Evolutionary conservation across 176 grass and related monocot species (phyloP).

Genomic region (Avena sativa): DNA sequence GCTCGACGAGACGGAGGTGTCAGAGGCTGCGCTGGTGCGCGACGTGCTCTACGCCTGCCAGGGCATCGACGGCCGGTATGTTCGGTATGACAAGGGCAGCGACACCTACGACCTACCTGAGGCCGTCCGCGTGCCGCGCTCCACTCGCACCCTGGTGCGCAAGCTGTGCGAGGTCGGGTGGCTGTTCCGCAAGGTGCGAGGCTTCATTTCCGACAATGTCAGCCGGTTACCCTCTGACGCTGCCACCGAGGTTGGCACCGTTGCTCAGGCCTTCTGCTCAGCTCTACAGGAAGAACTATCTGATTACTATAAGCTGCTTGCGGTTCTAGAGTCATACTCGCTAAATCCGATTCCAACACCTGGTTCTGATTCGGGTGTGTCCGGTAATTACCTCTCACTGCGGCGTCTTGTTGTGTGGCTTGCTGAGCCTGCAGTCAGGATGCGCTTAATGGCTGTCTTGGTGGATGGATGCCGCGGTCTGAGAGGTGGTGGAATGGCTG

Average conservation of each 20-base stretch:
- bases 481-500: slow-evolving; percentile 85
- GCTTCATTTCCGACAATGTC: slow-evolving; percentile 71
- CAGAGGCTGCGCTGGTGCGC: slow-evolving; percentile 84
- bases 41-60: slow-evolving; percentile 95
- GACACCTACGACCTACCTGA: slow-evolving; percentile 85
- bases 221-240: slow-evolving; percentile 52
- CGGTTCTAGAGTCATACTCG: slow-evolving; percentile 77
- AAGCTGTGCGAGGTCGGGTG: slow-evolving; percentile 91
- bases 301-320: slow-evolving; percentile 87
- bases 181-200: slow-evolving; percentile 84
- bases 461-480: slow-evolving; percentile 70
- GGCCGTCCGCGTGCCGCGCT: slow-evolving; percentile 76
- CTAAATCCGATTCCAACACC: slow-evolving; percentile 73
- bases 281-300: slow-evolving; percentile 88
- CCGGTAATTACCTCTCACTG: slow-evolving; percentile 84
- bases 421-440: slow-evolving; percentile 75
- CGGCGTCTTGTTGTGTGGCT: slow-evolving; percentile 84
- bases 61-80: slow-evolving; percentile 88
- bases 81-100: slow-evolving; percentile 61
- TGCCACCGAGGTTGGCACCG: slow-evolving; percentile 69
- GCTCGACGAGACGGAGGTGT: slow-evolving; percentile 84
- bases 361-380: slow-evolving; percentile 72
- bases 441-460: slow-evolving; percentile 92
- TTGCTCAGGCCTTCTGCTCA: slow-evolving; percentile 87
- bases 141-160: slow-evolving; percentile 79